phyloP scores from a whole-genome alignment of 192 early-diverging fungal species.

The Cladochytrium replicatum region DNA sequence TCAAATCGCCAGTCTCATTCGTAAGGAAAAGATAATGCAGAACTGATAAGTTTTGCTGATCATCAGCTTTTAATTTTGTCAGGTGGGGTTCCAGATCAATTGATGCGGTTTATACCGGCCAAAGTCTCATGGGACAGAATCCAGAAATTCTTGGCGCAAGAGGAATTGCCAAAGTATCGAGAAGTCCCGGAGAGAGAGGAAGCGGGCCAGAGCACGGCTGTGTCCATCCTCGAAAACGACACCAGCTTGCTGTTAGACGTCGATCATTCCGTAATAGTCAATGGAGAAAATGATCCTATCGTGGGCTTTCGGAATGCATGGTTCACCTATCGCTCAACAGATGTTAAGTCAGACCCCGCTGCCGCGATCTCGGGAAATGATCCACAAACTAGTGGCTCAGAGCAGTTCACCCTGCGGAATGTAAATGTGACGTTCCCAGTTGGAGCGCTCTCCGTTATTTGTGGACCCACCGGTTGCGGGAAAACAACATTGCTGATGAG shows the following conservation, averaged over 20 bases:
- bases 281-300: not conserved
- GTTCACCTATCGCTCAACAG: constrained; percentile 13
- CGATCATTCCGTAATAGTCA: no score
- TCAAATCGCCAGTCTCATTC: no score
- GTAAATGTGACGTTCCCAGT: constrained; percentile 19
- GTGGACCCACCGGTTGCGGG: constrained; percentile 27
- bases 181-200: no score
- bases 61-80: no score
- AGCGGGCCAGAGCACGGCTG: no score
- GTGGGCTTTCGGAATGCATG: constrained; percentile 18
- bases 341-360: not conserved
- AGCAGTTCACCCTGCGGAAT: constrained; percentile 36
- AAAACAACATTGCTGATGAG: constrained; percentile 25
- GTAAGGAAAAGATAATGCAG: no score
- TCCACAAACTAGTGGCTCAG: no score
- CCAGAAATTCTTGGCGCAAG: constrained; percentile 61
- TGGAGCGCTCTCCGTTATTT: constrained; percentile 14
- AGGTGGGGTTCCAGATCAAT: constrained; percentile 28
- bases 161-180: constrained; percentile 46
- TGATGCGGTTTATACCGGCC: constrained; percentile 39
- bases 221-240: no score
- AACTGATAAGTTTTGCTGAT: no score
- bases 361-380: no score
- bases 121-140: constrained; percentile 52
- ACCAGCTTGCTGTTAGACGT: no score